Base-by-base conservation (phyloP, 2,329 filamentous ascomycete species). In the Fusarium pilosicola region DNA sequence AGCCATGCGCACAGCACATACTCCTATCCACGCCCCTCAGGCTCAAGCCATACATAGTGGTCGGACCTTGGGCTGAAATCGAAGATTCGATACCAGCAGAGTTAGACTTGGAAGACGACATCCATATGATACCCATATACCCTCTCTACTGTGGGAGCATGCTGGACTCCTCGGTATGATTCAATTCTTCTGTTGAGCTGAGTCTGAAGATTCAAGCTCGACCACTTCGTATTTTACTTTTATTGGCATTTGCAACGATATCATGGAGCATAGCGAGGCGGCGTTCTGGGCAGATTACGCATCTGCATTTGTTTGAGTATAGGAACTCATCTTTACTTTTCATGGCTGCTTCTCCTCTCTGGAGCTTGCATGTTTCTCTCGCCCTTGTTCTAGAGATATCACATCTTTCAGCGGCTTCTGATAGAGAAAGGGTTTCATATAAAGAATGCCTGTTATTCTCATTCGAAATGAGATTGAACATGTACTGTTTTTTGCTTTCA, bases 11-110 rank as follows among this genome's bases (percentile, higher is more conserved):
- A 74, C 81, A 20, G 77, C 77, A 36, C 82, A 82, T 62, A 64
- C 78, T 20, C 72, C 79, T 48, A 79, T 79, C 48, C 79, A 81
- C 70, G 68, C 79, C 28, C 70, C 79, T 55, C 73, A 81, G 38
- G 76, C 86, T 44, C 86, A 87, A 74, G 83, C 86, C 36, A 86
- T 90, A 42, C 86, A 88, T 71, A 88, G 85, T 74, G 87, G 87
- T 45, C 85, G 87, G 55, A 86, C 86, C 7, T 79, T 89, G 65
- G 86, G 86, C 41, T 89, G 79, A 55, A 73, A 68, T 54, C 59
- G 65, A 71, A 62, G 62, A 71, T 60, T 62, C 59, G 58, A 71
- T 41, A 64, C 62, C 62, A 64, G 34, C 46, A 65, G 51, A 69
- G 52, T 68, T 68, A 52, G 61, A 62, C 56, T 65, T 63, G 59